Evolutionary conservation across 2,329 filamentous ascomycete genomes (phyloP).

Genomic region (Ophiognomonia clavigignenti-juglandacearum): DNA sequence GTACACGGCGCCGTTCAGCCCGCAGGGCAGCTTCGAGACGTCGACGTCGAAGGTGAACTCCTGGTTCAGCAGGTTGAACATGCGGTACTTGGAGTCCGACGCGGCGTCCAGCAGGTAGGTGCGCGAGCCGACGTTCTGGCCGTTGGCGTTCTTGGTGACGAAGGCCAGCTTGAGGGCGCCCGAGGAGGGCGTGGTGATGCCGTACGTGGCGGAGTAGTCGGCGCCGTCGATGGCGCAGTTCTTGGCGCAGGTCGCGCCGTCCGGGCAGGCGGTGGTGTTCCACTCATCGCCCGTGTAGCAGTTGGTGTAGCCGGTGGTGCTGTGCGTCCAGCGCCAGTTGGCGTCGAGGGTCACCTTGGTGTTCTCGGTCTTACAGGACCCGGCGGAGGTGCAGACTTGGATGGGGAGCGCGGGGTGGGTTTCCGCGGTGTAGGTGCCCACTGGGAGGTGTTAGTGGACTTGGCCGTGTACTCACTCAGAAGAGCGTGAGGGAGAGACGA

Average conservation of each 20-base stretch:
- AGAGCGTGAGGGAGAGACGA: too few species aligned
- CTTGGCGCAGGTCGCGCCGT: slow-evolving; percentile 42
- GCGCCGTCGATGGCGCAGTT: slow-evolving; percentile 55
- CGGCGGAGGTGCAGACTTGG: slow-evolving; percentile 38
- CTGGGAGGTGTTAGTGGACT: slow-evolving; percentile 19
- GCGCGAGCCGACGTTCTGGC: slow-evolving; percentile 37
- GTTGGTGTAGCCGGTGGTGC: slow-evolving; percentile 39
- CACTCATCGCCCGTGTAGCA: slow-evolving; percentile 45
- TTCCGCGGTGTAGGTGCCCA: slow-evolving; percentile 35
- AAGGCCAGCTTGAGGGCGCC: slow-evolving; percentile 43
- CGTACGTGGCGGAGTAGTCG: slow-evolving; percentile 47
- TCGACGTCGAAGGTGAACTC: slow-evolving; percentile 63
- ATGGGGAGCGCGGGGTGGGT: slow-evolving; percentile 42
- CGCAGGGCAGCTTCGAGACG: slow-evolving; percentile 56
- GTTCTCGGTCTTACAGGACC: slow-evolving; percentile 36
- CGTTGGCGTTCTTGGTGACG: slow-evolving; percentile 40
- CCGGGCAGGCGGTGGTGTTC: slow-evolving; percentile 43
- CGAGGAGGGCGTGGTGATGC: slow-evolving; percentile 41
- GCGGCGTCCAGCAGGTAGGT: slow-evolving; percentile 51
- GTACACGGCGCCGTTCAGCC: slow-evolving; percentile 60
- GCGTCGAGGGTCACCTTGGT: slow-evolving; percentile 47
- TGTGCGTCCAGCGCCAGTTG: slow-evolving; percentile 56
- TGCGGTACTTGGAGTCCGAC: slow-evolving; percentile 49
- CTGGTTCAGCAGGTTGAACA: slow-evolving; percentile 53
- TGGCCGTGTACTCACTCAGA: too few species aligned